A percentile compares a stretch with the other conserved stretches of the same genome.
Conservation (phyloP, 257 asterid species). For the Coffea canephora region DNA sequence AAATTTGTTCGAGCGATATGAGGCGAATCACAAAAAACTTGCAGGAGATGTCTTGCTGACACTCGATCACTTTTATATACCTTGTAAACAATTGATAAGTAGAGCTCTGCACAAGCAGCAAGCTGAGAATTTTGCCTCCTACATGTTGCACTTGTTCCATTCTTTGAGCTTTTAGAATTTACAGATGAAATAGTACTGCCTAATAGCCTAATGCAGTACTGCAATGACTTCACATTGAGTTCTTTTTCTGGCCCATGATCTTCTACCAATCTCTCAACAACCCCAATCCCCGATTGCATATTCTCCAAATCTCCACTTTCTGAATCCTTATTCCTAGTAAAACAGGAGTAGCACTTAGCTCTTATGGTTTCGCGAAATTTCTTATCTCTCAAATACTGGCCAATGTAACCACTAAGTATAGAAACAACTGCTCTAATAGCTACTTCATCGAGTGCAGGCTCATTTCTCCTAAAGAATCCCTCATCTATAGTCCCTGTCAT, state of each 20-base stretch:
- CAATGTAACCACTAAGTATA: constrained; percentile 54
- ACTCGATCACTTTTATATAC: constrained; percentile 48
- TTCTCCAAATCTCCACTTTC: constrained; percentile 34
- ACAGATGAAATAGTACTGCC: constrained; percentile 42
- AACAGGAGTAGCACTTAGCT: constrained; percentile 56
- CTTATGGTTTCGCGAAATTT: constrained; percentile 33
- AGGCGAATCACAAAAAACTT: constrained; percentile 60
- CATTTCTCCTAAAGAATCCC: constrained; percentile 33
- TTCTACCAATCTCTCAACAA: constrained; percentile 51
- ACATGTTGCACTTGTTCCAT: constrained; percentile 22
- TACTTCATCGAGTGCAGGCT: constrained; percentile 61
- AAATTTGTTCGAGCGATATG: constrained; percentile 60
- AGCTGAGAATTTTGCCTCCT: constrained; percentile 34
- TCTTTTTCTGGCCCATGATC: constrained; percentile 27
- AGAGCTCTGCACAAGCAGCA: constrained; percentile 69
- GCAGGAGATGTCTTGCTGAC: constrained; percentile 61
- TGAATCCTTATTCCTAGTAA: constrained; percentile 16
- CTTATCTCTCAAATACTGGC: constrained; percentile 44
- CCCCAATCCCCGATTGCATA: constrained; percentile 51
- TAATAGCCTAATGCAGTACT: constrained; percentile 46
- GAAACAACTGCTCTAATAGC: constrained; percentile 68
- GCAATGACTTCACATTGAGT: constrained; percentile 41
- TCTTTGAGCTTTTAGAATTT: constrained; percentile 22
- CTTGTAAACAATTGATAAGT: constrained; percentile 64
- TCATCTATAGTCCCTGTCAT: constrained; percentile 18